phyloP scores from a whole-genome alignment of 176 grass and related monocot species.

The Carex scoparia region DNA sequence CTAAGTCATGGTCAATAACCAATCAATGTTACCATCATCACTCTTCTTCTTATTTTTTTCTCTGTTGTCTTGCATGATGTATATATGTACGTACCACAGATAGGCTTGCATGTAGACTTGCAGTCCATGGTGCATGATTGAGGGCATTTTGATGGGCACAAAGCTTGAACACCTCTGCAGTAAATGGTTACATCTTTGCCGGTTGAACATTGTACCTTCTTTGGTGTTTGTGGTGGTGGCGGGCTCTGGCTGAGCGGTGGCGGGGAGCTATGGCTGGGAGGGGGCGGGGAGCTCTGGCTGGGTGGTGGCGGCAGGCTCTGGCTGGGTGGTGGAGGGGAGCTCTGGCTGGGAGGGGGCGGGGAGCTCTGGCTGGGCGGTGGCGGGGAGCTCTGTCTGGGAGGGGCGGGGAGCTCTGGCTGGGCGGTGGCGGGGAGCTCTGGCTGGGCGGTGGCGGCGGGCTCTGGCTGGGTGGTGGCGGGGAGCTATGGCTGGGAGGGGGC shows the following conservation, averaged over 20 bases:
- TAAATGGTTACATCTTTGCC: background rate
- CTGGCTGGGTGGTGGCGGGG: too few relatives aligned
- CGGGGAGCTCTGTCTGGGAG: background rate
- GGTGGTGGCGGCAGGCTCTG: too few relatives aligned
- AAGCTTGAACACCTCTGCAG: background rate
- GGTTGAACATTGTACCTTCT: background rate
- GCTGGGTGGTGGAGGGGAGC: too few relatives aligned
- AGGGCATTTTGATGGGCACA: background rate
- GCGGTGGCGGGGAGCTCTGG: background rate
- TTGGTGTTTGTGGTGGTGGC: background rate
- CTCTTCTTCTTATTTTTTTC: background rate
- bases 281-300: background rate
- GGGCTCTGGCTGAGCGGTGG: background rate
- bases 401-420: background rate
- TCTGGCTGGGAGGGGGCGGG: too few relatives aligned
- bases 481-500: too few relatives aligned
- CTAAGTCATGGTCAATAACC: background rate
- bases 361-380: background rate
- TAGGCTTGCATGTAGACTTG: background rate
- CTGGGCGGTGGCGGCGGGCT: too few relatives aligned
- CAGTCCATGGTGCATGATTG: conserved; percentile 15
- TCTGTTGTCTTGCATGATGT: background rate
- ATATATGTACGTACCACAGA: conserved; percentile 14
- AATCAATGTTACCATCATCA: background rate
- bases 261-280: background rate